Evolutionary conservation across 1,284 basidiomycete species (phyloP).

Genomic region (Trametes hirsuta): DNA sequence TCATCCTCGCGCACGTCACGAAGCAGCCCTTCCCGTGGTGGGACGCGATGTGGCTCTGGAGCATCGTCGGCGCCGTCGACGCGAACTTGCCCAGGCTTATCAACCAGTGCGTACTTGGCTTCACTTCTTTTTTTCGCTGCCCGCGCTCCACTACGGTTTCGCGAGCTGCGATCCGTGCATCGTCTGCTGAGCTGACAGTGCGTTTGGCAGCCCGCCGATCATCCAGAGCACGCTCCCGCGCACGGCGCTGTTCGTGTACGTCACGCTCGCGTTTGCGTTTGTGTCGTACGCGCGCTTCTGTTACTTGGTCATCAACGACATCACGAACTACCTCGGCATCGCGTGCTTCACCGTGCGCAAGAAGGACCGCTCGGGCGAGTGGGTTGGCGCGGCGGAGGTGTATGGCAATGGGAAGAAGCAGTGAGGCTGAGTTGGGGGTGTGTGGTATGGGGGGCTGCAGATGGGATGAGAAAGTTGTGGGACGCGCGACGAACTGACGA

Average conservation of each 20-base stretch:
- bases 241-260: constrained; percentile 70
- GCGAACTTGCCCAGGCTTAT: constrained; percentile 76
- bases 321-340: constrained; percentile 86
- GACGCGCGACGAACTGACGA: neutral
- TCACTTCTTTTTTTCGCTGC: neutral
- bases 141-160: constrained; percentile 8
- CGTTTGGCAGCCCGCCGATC: constrained; percentile 55
- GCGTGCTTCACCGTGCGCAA: constrained; percentile 90
- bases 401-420: constrained; percentile 29
- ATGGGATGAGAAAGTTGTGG: neutral
- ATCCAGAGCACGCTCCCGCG: constrained; percentile 66
- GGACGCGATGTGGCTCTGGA: constrained; percentile 89
- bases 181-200: neutral
- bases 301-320: constrained; percentile 80
- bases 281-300: constrained; percentile 82
- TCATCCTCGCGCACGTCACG: constrained; percentile 95
- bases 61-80: constrained; percentile 78
- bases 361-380: constrained; percentile 74
- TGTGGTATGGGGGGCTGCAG: neutral
- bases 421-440: neutral
- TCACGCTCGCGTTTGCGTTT: constrained; percentile 68
- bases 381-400: constrained; percentile 52
- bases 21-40: constrained; percentile 84
- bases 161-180: neutral
- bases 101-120: constrained; percentile 54